Evolutionary conservation across 345 rosid species (phyloP), one percentile per base, ranked within the genome.

Genomic region (Lepidium africanum): DNA sequence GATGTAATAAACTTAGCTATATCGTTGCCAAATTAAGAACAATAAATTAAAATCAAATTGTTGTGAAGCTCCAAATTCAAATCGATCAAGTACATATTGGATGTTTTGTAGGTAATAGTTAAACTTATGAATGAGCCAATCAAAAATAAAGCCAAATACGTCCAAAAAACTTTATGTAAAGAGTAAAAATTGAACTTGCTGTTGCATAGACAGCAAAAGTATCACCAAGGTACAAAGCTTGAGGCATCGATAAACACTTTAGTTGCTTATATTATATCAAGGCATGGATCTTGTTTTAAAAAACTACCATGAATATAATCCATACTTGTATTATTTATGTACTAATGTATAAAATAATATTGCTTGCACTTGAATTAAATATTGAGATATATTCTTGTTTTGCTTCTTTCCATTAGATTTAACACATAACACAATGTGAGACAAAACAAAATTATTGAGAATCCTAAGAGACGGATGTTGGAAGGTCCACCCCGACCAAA

Each of bases 381-480:
- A 46, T n/a, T 9, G 65, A 64, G 10, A 38, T 55, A 25, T 47
- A 64, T 16, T 56, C 0, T 5, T 16, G 1, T 33, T 65, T 73
- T 58, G 71, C 15, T 32, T 73, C 33, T 58, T 58, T 65, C 48
- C 16, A 59, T 58, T 41, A 59, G 49, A 49, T 73, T 65, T 73
- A 54, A 33, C 72, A 59, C 77, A 52, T 49, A 58, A 60, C 77
- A 73, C 72, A 65, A 73, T 41, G 77, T 35, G 47, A 49, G 72
- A 73, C 77, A 50, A 72, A 57, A 58, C 72, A 66, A 73, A 49
- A 65, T 73, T 50, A 73, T 58, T 73, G 77, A 42, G 72, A 50
- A 58, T 65, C 72, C 72, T 49, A 57, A 72, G 70, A 63, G 59
- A 64, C 65, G 59, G 76, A 72, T 72, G 72, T 73, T 65, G 72